Evolutionary conservation across 2,329 filamentous ascomycete genomes (phyloP).

Genomic region (Aspergillus ruber): DNA sequence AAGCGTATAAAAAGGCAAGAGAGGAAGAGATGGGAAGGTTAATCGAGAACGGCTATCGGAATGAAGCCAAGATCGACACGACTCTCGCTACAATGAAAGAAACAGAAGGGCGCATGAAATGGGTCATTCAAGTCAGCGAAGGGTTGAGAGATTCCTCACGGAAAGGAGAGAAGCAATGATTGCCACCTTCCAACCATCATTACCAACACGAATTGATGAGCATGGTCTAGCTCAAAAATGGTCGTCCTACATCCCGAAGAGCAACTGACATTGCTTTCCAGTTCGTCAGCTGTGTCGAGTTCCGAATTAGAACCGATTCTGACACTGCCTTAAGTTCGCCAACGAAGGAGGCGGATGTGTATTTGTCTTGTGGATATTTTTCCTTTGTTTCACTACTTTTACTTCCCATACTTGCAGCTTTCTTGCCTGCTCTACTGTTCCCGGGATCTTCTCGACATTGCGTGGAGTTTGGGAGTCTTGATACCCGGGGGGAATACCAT

Average conservation of each 20-base stretch:
- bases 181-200: background rate
- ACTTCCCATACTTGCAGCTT: background rate
- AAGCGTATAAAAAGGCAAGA: constrained; percentile 36
- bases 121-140: constrained; percentile 40
- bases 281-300: background rate
- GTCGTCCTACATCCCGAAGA: background rate
- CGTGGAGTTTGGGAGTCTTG: constrained; percentile 19
- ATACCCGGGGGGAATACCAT: constrained; percentile 17
- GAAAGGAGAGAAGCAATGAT: constrained; percentile 1
- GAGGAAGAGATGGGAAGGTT: constrained; percentile 34
- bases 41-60: constrained; percentile 23
- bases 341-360: background rate
- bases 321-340: too few species aligned
- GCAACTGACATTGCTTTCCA: background rate
- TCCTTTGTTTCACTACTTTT: constrained; percentile 2
- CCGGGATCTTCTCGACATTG: constrained; percentile 6
- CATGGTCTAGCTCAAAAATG: background rate
- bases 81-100: constrained; percentile 36
- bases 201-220: background rate
- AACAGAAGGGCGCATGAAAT: constrained; percentile 42
- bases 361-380: background rate
- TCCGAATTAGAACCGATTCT: too few species aligned
- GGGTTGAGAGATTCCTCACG: constrained; percentile 25
- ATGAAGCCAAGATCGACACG: constrained; percentile 28
- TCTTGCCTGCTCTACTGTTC: constrained; percentile 5